Conservation (phyloP, 371 early-diverging fungal genomes). For the Mucor ambiguus region DNA sequence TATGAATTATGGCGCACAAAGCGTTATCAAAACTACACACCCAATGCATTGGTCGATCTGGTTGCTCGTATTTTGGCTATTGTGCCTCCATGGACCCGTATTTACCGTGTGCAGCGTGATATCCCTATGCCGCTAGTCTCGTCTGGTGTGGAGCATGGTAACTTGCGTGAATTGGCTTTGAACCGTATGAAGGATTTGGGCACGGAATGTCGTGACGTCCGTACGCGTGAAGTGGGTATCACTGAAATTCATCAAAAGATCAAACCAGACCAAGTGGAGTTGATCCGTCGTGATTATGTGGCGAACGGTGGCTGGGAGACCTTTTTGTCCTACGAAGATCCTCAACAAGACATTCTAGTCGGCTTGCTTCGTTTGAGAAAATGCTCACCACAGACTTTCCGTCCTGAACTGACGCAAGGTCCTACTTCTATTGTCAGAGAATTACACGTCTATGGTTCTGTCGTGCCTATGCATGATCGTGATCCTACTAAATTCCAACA, state of each 20-base stretch:
- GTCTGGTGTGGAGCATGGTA: constrained; percentile 99
- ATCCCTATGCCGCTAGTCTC: constrained; percentile 99
- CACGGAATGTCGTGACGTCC: constrained; percentile 97
- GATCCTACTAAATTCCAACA: constrained; percentile 99
- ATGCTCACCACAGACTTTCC: constrained; percentile 90
- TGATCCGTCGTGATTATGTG: constrained; percentile 98
- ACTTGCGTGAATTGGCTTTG: constrained; percentile 97
- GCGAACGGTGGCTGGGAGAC: constrained; percentile 99
- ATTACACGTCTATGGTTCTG: constrained; percentile 99
- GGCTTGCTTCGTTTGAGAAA: constrained; percentile 98
- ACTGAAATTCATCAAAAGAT: constrained; percentile 98
- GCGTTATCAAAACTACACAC: constrained; percentile 98
- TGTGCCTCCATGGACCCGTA: constrained; percentile 99
- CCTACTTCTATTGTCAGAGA: constrained; percentile 97
- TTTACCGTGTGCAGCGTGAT: constrained; percentile 99
- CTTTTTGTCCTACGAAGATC: constrained; percentile 99
- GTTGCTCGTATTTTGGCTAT: constrained; percentile 97
- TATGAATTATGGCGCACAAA: constrained; percentile 99
- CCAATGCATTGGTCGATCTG: constrained; percentile 97
- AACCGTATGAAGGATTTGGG: constrained; percentile 98
- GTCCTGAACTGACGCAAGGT: constrained; percentile 89
- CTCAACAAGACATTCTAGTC: constrained; percentile 97
- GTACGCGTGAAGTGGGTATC: constrained; percentile 99
- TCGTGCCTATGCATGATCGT: constrained; percentile 95
- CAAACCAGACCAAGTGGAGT: constrained; percentile 92